These are phyloP conservation scores for Capsella rubella DNA, from an alignment of 441 rosid species.

Conservation along the genomic window DNA sequence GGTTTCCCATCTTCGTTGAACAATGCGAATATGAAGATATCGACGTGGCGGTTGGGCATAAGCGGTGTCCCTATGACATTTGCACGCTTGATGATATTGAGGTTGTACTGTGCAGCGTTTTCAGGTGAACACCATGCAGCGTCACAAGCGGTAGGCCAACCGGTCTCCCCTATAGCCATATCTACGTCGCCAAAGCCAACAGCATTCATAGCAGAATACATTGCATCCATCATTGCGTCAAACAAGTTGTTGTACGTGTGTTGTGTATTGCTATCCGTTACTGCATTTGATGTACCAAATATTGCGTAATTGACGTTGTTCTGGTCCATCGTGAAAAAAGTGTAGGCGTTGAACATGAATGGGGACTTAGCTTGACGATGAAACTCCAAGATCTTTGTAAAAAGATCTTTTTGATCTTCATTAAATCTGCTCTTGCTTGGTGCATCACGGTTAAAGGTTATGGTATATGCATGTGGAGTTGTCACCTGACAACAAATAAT, in stretches of 20 bases:
- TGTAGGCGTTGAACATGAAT: background rate
- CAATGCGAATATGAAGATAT: background rate
- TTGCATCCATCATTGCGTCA: conserved; percentile 14
- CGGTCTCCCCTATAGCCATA: conserved; percentile 1
- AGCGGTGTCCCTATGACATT: background rate
- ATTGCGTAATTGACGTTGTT: conserved; percentile 6
- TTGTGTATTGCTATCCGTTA: background rate
- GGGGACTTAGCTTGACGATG: conserved; percentile 10
- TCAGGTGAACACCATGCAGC: conserved; percentile 11
- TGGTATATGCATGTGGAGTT: conserved; percentile 4
- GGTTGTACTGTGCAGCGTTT: background rate
- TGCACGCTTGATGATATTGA: conserved; percentile 7
- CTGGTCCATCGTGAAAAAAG: background rate
- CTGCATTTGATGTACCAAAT: background rate
- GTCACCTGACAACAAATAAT: background rate
- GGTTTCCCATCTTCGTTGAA: conserved; percentile 9
- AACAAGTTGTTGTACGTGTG: conserved; percentile 1
- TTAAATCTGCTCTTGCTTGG: background rate
- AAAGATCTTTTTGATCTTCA: background rate
- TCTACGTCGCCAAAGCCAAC: background rate
- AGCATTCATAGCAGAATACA: background rate
- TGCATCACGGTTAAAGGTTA: background rate
- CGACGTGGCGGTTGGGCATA: conserved; percentile 6
- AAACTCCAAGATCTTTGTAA: background rate
- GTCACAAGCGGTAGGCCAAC: conserved; percentile 9